Base-by-base conservation (phyloP, 129 eudicot species). In the Pittosporum tobira region DNA sequence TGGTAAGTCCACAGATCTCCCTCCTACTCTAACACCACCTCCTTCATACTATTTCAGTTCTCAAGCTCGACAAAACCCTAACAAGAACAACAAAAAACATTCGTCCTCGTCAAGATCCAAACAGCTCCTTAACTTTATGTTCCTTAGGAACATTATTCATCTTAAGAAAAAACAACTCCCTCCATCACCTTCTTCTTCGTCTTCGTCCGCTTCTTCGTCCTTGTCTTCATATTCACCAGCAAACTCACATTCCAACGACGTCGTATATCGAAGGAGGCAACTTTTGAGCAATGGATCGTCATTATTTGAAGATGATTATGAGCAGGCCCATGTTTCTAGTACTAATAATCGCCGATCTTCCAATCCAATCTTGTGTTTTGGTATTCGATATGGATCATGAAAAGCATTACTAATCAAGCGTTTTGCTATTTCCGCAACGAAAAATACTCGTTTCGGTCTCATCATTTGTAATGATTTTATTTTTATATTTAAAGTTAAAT, bases 1-100 rank as follows among this genome's bases (percentile, higher is more conserved):
- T n/a, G n/a, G n/a, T n/a, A n/a, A n/a, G n/a, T n/a, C n/a, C n/a
- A n/a, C n/a, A n/a, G n/a, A n/a, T 61, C 42, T 81, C 69, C 87
- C 87, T 52, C 96, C 57, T 53, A 26, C 94, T 29, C 89, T 88
- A 34, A 84, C 96, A 2, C 96, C 96, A 16, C 96, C 96, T 7
- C 96, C 95, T 10, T 76, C 87, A 18, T 76, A 79, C 76, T 83
- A 72, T 74, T 44, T 38, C 72, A 44, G n/a, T n/a, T n/a, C 48
- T 25, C 28, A 42, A 16, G 26, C 26, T 27, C 59, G 16, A 8
- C 20, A 28, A 53, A 28, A 26, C 59, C 40, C 13, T 14, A 15
- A 18, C 25, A 10, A 9, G 1, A 27, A 26, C 12, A 26, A 46
- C 36, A 16, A 43, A 47, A 38, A 45, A 63, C 38, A 71, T 61